These are phyloP conservation scores for Phytophthora syringae DNA, from an alignment of 352 stramenopile genomes.

Conservation along the genomic window DNA sequence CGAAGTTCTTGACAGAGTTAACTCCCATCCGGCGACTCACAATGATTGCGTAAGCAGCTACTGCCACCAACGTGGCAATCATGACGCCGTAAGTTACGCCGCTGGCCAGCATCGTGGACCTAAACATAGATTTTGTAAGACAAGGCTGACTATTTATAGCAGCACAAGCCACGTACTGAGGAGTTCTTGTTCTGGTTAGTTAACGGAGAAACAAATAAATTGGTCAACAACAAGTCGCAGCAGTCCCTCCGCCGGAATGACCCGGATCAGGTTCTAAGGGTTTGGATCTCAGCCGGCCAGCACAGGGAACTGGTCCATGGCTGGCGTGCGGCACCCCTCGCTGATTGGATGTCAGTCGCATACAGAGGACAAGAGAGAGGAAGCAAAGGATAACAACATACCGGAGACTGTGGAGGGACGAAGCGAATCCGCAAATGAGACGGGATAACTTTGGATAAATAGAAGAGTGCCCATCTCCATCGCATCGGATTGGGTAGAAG, in stretches of 20 bases:
- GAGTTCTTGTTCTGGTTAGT: not conserved
- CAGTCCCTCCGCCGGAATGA: slow-evolving; percentile 70
- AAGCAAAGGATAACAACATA: not conserved
- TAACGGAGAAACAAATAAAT: slow-evolving; percentile 5
- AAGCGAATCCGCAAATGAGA: slow-evolving; percentile 9
- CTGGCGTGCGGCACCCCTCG: slow-evolving; percentile 62
- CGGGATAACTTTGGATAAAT: not conserved
- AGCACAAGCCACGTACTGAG: not conserved
- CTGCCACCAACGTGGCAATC: slow-evolving; percentile 62
- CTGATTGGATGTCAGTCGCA: slow-evolving; percentile 55
- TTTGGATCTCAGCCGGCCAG: slow-evolving; percentile 65
- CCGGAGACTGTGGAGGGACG: not conserved
- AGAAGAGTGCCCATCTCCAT: not conserved
- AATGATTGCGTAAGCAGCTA: slow-evolving; percentile 71
- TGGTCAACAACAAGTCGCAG: slow-evolving; percentile 40
- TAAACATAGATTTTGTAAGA: too few relatives aligned
- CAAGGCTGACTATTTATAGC: not conserved
- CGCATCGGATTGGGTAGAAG: not conserved
- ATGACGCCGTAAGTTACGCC: slow-evolving; percentile 63
- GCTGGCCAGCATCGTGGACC: slow-evolving; percentile 61
- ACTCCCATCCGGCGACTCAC: slow-evolving; percentile 64
- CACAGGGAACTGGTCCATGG: slow-evolving; percentile 56
- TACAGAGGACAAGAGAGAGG: not conserved
- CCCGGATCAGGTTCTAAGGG: slow-evolving; percentile 73
- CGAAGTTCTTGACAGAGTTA: slow-evolving; percentile 63